Evolutionary conservation across 2,329 filamentous ascomycete genomes (phyloP).

Genomic region (Didymella segeticola): DNA sequence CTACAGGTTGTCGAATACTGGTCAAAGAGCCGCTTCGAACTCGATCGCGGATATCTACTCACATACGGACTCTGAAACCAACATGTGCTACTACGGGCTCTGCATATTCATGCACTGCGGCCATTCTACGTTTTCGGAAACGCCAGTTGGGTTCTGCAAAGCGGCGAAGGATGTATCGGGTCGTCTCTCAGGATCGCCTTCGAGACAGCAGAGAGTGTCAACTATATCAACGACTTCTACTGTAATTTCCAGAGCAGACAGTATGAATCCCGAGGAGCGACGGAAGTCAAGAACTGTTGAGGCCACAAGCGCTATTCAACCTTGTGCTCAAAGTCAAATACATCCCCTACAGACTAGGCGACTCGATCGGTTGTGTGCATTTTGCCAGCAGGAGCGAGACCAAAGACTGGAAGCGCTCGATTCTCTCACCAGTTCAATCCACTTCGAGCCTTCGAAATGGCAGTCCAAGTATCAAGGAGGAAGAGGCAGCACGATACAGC

Average conservation of each 20-base stretch:
- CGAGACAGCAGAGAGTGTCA: slow-evolving; percentile 8
- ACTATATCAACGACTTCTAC: neutral
- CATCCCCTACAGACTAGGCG: slow-evolving; percentile 20
- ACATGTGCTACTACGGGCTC: slow-evolving; percentile 54
- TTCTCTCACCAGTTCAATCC: neutral
- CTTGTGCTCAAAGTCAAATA: slow-evolving; percentile 14
- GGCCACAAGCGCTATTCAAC: neutral
- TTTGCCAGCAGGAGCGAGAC: slow-evolving; percentile 15
- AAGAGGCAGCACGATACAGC: neutral
- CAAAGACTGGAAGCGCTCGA: neutral
- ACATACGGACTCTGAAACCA: neutral
- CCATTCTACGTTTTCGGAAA: slow-evolving; percentile 46
- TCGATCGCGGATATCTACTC: neutral
- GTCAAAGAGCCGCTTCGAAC: neutral
- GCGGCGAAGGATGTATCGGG: slow-evolving; percentile 9
- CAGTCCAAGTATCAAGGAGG: slow-evolving; percentile 14
- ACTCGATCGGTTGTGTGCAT: slow-evolving; percentile 17
- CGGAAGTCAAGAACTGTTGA: neutral
- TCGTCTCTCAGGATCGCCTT: slow-evolving; percentile 19
- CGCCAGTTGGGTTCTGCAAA: slow-evolving; percentile 46
- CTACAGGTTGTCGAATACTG: neutral
- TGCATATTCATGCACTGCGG: slow-evolving; percentile 53
- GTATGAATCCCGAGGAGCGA: neutral
- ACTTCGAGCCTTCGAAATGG: slow-evolving; percentile 13
- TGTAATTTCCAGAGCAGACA: slow-evolving; percentile 2